phyloP scores from a whole-genome alignment of 164 flowering plant species.

The Stephania cephalantha region DNA sequence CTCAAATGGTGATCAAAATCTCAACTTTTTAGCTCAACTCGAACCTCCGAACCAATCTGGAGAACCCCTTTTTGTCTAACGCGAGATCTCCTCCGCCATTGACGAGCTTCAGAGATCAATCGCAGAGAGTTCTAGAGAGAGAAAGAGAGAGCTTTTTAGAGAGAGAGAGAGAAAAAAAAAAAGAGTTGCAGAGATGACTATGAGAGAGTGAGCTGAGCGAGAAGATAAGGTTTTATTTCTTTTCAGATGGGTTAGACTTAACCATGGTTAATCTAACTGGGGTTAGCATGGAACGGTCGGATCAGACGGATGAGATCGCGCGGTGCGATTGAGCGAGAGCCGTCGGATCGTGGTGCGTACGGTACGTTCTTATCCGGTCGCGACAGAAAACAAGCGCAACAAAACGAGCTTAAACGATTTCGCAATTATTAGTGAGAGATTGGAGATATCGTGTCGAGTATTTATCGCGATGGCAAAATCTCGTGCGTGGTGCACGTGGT shows the following conservation, averaged over 20 bases:
- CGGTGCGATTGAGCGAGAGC: constrained; percentile 22
- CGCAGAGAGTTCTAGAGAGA: not conserved
- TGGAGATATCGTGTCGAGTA: constrained; percentile 12
- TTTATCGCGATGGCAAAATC: not conserved
- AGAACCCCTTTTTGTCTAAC: not conserved
- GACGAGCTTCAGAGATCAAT: constrained; percentile 12
- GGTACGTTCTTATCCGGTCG: constrained; percentile 37
- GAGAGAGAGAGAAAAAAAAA: not conserved
- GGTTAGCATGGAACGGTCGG: not conserved
- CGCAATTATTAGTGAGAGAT: not conserved
- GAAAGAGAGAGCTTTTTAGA: not conserved
- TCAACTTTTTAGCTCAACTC: not conserved
- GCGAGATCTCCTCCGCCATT: constrained; percentile 33
- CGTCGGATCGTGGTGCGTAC: constrained; percentile 28
- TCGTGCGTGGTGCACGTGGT: not conserved
- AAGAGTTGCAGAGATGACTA: constrained; percentile 13
- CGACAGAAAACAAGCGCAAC: constrained; percentile 43
- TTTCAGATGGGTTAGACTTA: constrained; percentile 4
- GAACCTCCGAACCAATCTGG: not conserved
- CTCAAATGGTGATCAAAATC: not conserved
- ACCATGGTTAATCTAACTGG: constrained; percentile 17
- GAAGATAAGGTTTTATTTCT: constrained; percentile 28
- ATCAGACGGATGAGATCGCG: constrained; percentile 11
- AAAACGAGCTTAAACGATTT: constrained; percentile 18
- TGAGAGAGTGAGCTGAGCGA: constrained; percentile 16